phyloP scores from a whole-genome alignment of 495 filamentous ascomycete genomes.

The Pseudomonodictys pantanalensis region DNA sequence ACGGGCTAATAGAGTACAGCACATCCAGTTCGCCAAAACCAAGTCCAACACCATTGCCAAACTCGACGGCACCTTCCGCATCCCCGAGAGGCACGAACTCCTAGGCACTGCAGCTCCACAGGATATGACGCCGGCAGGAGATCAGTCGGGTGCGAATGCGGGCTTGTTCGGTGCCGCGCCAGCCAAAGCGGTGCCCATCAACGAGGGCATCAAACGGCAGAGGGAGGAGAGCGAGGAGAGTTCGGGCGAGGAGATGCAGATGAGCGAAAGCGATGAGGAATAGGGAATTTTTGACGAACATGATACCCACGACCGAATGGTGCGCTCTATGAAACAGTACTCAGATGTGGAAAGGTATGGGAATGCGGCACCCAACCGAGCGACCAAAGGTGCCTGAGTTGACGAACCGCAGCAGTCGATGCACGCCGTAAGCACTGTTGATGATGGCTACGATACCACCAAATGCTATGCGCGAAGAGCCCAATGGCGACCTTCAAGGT shows the following conservation, averaged over 20 bases:
- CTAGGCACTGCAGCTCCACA: constrained; percentile 5
- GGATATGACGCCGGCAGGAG: constrained; percentile 9
- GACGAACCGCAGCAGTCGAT: no score
- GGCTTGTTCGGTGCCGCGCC: constrained; percentile 16
- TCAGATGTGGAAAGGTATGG: no score
- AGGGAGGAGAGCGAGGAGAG: constrained; percentile 18
- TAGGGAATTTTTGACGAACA: constrained; percentile 8
- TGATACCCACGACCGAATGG: not conserved
- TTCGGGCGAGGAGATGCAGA: constrained; percentile 18
- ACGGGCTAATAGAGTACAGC: constrained; percentile 49
- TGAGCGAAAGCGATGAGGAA: constrained; percentile 17
- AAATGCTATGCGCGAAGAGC: no score
- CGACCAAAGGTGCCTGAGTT: no score
- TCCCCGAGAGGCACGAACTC: constrained; percentile 50
- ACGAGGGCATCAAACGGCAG: constrained; percentile 18
- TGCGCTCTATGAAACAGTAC: not conserved
- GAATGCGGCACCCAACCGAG: no score
- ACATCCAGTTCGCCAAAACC: constrained; percentile 82
- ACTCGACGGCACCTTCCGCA: constrained; percentile 82
- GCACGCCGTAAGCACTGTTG: no score
- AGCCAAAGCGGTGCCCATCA: constrained; percentile 4
- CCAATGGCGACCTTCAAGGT: no score
- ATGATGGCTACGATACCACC: no score
- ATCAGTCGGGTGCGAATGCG: not conserved
- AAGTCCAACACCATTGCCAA: constrained; percentile 83